Base-by-base conservation (phyloP, 805 yeast species). In the Henningerozyma blattae region DNA sequence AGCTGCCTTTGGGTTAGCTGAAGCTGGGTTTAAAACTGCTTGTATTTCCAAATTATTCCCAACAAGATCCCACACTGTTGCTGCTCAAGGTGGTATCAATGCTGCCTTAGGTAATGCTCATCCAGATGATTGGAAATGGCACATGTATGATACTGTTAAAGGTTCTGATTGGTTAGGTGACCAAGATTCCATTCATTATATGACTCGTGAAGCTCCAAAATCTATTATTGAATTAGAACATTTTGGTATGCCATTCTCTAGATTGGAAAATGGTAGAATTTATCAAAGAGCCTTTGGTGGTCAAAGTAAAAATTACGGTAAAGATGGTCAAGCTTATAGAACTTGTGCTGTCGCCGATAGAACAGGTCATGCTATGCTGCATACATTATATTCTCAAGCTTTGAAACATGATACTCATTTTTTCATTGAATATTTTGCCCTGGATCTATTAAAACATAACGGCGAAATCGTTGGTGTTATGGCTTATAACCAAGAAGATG, bases 81-180 rank as follows among this genome's bases (percentile, higher is more conserved):
- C 97, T 37, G 98, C 98, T 33, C 98, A 89, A 65, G 98, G 98
- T 65, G 98, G 98, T 68, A 91, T 89, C 64, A 89, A 89, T 55
- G 98, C 97, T 46, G 98, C 98, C 20, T 71, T 89, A 45, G 98
- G 97, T 48, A 89, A 89, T 71, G 89, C 89, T 95, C 97, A 91
- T 68, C 70, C 74, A 48, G 98, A 89, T 62, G 87, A 87, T 68
- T 89, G 98, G 98, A 94, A 84, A 63, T 91, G 97, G 96, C 98
- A 89, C 64, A 87, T 89, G 96, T 89, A 91, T 65, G 98, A 89
- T 59, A 89, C 98, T 51, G 97, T 89, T 50, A 89, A 89, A 67
- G 98, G 98, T 44, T 86, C 96, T 8, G 98, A 89, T 66, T 89
- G 98, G 98, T 75, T 89, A 43, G 98, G 98, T 56, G 98, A 89